phyloP scores from a whole-genome alignment of 2,329 filamentous ascomycete genomes.

The Trichoderma sp. region DNA sequence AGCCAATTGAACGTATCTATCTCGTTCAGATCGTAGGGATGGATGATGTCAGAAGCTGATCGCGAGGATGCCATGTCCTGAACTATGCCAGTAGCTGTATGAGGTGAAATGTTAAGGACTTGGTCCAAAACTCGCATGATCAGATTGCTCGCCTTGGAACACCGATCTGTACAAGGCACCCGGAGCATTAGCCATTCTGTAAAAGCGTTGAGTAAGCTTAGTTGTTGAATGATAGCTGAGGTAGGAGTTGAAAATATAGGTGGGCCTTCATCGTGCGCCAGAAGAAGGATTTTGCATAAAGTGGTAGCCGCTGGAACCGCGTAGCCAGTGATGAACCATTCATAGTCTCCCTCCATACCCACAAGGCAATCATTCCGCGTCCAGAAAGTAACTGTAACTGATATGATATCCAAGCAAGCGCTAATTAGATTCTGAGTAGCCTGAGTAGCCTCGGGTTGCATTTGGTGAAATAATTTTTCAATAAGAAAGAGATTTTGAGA shows the following conservation, averaged over 20 bases:
- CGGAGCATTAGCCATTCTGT: background rate
- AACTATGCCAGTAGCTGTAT: background rate
- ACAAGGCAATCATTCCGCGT: slow-evolving; percentile 7
- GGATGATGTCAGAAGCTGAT: background rate
- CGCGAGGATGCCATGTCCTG: background rate
- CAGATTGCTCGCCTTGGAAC: background rate
- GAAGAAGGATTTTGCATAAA: background rate
- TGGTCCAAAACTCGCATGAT: background rate
- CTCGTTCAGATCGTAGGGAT: background rate
- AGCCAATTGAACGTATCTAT: slow-evolving; percentile 1
- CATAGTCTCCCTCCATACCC: slow-evolving; percentile 11
- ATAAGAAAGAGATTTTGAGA: slow-evolving; percentile 6
- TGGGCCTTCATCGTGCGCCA: background rate
- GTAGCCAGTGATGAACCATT: slow-evolving; percentile 1
- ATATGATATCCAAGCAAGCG: slow-evolving; percentile 6
- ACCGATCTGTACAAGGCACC: background rate
- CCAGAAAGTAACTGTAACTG: slow-evolving; percentile 8
- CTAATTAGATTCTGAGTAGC: background rate
- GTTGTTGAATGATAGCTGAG: background rate
- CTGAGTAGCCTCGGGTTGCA: background rate
- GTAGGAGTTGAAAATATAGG: background rate
- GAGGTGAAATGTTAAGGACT: background rate
- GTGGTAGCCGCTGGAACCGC: slow-evolving; percentile 1
- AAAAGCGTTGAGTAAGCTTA: slow-evolving; percentile 1
- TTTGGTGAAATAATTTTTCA: background rate